phyloP scores from a whole-genome alignment of 768 basidiomycete species.

The Podaxis rugospora region DNA sequence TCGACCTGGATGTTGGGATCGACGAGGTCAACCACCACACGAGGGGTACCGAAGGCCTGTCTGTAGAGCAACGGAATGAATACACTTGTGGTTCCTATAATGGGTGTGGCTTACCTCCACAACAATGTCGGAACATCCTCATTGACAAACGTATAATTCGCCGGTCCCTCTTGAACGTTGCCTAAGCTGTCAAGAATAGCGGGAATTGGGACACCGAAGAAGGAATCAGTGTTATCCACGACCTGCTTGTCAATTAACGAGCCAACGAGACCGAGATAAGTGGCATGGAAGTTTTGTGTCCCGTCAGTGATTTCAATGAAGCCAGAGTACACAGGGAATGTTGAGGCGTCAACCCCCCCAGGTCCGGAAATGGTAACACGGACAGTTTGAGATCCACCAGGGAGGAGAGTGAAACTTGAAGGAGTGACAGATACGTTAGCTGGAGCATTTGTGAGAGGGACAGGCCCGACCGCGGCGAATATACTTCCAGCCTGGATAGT shows the following conservation, averaged over 20 bases:
- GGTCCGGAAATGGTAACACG: conserved; percentile 42
- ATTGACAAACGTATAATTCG: conserved; percentile 41
- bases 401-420: conserved; percentile 37
- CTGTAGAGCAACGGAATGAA: not conserved
- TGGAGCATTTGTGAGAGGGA: conserved; percentile 37
- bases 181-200: conserved; percentile 34
- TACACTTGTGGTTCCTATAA: not conserved
- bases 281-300: conserved; percentile 30
- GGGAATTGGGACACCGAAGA: conserved; percentile 41
- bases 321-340: conserved; percentile 55
- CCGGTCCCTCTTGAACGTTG: conserved; percentile 30
- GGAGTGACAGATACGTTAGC: conserved; percentile 42
- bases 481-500: conserved; percentile 36
- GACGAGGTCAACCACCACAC: conserved; percentile 45
- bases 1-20: conserved; percentile 33
- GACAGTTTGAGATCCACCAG: conserved; percentile 34
- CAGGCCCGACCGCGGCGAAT: conserved; percentile 39
- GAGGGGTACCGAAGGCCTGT: conserved; percentile 43
- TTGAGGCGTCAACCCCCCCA: conserved; percentile 30
- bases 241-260: conserved; percentile 42
- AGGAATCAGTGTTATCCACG: conserved; percentile 41
- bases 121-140: conserved; percentile 35
- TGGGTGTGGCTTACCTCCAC: conserved; percentile 24
- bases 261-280: conserved; percentile 38
- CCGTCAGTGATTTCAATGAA: conserved; percentile 40